Conservation (phyloP, 1,284 basidiomycete species). For the Laetiporus sulphureus region DNA sequence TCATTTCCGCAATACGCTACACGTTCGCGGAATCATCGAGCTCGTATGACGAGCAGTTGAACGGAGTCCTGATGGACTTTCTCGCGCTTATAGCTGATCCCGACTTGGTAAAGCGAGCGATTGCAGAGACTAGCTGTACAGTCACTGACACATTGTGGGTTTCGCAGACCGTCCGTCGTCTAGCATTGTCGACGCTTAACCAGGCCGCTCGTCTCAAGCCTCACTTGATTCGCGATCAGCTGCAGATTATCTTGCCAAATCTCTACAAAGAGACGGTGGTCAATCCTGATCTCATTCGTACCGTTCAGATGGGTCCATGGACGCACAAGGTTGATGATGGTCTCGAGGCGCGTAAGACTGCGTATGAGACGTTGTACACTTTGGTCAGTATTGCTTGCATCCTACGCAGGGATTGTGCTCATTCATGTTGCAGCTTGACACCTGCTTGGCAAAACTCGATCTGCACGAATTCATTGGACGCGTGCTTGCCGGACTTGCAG, state of each 20-base stretch:
- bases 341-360: constrained; percentile 90
- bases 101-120: constrained; percentile 60
- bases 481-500: constrained; percentile 79
- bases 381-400: constrained; percentile 45
- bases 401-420: background rate
- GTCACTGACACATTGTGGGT: no score
- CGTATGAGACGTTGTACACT: constrained; percentile 97
- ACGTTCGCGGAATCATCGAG: constrained; percentile 86
- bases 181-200: constrained; percentile 86
- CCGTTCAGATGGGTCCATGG: constrained; percentile 98
- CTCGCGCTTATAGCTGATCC: constrained; percentile 80
- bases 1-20: constrained; percentile 91
- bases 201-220: constrained; percentile 94
- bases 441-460: constrained; percentile 82
- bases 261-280: constrained; percentile 84
- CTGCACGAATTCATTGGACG: constrained; percentile 79
- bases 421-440: constrained; percentile 61
- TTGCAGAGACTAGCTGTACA: background rate
- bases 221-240: constrained; percentile 82
- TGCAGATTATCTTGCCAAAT: constrained; percentile 70
- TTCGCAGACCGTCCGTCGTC: constrained; percentile 73
- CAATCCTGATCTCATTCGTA: constrained; percentile 80
- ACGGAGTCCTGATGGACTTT: constrained; percentile 85
- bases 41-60: constrained; percentile 84
- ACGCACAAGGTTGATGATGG: constrained; percentile 93